Evolutionary conservation across 2,329 filamentous ascomycete genomes (phyloP).

Genomic region (Ceratocystis cubensis): DNA sequence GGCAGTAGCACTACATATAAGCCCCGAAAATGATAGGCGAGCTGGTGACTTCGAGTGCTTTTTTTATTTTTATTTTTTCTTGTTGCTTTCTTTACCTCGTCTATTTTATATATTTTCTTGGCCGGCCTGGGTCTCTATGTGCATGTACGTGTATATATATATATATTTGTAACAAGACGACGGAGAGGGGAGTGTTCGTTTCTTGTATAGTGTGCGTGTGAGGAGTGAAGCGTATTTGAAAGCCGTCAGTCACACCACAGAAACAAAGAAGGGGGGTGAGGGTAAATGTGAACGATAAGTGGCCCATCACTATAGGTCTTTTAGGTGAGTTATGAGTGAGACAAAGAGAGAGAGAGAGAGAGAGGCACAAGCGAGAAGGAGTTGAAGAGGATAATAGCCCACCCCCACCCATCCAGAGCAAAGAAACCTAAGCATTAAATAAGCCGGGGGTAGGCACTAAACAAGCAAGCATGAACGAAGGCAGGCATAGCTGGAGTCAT

Average conservation of each 20-base stretch:
- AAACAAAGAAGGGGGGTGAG: constrained; percentile 6
- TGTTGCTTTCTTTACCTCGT: neutral
- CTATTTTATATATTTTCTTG: neutral
- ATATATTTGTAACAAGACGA: neutral
- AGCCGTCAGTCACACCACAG: constrained; percentile 7
- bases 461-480: neutral
- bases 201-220: neutral
- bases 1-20: constrained; percentile 1
- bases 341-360: neutral
- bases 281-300: constrained; percentile 2
- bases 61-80: neutral
- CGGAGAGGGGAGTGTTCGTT: neutral
- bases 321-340: neutral
- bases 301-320: neutral
- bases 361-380: constrained; percentile 8
- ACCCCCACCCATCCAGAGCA: neutral
- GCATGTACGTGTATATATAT: neutral
- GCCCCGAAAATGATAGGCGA: neutral
- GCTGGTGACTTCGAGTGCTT: neutral
- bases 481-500: neutral
- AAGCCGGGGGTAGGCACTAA: neutral
- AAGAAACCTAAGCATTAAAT: neutral
- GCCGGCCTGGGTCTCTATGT: neutral
- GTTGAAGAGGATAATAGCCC: neutral
- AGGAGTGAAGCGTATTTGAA: neutral